These are phyloP conservation scores for Colletotrichum liriopes DNA, from an alignment of 2,329 filamentous ascomycete genomes.

Conservation along the genomic window DNA sequence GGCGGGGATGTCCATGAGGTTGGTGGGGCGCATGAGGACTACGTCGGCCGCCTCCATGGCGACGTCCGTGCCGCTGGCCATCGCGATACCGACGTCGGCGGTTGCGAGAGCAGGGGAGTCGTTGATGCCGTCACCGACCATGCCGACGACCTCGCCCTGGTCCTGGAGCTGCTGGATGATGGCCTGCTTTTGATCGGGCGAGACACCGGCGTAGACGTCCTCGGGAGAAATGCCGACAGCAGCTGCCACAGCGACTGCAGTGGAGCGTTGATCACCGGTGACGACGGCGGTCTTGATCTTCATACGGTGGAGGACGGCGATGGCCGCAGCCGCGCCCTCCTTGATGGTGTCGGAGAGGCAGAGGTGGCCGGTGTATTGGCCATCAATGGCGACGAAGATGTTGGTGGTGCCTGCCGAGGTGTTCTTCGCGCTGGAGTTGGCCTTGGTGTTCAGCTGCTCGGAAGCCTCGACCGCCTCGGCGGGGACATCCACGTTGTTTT, in stretches of 20 bases:
- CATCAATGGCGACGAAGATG: conserved; percentile 92
- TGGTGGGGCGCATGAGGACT: conserved; percentile 93
- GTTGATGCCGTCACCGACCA: conserved; percentile 99
- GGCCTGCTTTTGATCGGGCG: conserved; percentile 90
- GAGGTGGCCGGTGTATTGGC: conserved; percentile 84
- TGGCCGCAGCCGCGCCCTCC: conserved; percentile 83
- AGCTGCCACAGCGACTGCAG: conserved; percentile 86
- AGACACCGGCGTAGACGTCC: conserved; percentile 88
- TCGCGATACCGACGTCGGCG: conserved; percentile 92
- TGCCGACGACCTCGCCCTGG: conserved; percentile 85
- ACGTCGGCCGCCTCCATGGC: conserved; percentile 98
- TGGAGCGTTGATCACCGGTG: conserved; percentile 90
- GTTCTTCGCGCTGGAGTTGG: conserved; percentile 52
- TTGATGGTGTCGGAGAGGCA: conserved; percentile 94
- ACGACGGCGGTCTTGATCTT: conserved; percentile 91
- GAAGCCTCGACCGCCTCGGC: conserved; percentile 75
- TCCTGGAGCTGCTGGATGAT: conserved; percentile 86
- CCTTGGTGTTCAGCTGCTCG: conserved; percentile 69
- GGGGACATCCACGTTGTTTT: conserved; percentile 78
- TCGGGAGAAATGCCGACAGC: conserved; percentile 84
- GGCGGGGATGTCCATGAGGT: conserved; percentile 93
- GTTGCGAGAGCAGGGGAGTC: conserved; percentile 96
- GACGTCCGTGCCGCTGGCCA: conserved; percentile 93
- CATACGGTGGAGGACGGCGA: conserved; percentile 87
- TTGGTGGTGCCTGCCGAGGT: conserved; percentile 82